These are phyloP conservation scores for Botrytis sinoallii DNA, from an alignment of 2,329 filamentous ascomycete genomes.

Conservation along the genomic window DNA sequence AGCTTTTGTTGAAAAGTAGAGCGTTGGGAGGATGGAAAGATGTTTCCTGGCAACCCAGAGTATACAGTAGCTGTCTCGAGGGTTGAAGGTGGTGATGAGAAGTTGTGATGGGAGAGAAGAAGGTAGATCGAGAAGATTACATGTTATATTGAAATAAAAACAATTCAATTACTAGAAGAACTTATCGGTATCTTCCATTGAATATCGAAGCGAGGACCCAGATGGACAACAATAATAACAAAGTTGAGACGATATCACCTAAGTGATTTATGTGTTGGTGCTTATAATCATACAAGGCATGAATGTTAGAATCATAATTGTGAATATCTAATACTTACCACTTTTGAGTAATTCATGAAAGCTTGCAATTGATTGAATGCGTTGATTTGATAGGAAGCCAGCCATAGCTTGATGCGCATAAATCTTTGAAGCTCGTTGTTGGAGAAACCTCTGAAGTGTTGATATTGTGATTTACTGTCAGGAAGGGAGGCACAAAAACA, in stretches of 20 bases:
- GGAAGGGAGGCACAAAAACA: neutral
- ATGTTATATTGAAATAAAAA: neutral
- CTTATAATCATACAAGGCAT: neutral
- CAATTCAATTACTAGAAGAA: neutral
- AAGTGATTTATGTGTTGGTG: no score
- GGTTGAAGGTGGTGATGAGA: neutral
- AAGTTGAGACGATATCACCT: neutral
- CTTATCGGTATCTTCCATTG: neutral
- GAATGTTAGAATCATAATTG: neutral
- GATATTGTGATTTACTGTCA: neutral
- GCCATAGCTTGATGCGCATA: neutral
- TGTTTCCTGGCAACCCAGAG: no score
- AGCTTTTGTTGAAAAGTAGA: neutral
- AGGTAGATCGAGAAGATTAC: neutral
- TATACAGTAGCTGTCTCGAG: neutral
- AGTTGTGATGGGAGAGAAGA: neutral
- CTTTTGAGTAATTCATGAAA: neutral
- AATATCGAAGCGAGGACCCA: neutral
- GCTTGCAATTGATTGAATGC: neutral
- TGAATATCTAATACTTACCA: neutral
- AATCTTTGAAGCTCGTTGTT: neutral
- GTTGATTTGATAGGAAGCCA: neutral
- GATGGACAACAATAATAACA: neutral
- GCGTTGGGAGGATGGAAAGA: neutral
- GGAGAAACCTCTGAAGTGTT: neutral